Evolutionary conservation across 148 eudicot genomes (phyloP), one percentile per base, ranked within the genome.

Genomic region (Rhododendron vialii): DNA sequence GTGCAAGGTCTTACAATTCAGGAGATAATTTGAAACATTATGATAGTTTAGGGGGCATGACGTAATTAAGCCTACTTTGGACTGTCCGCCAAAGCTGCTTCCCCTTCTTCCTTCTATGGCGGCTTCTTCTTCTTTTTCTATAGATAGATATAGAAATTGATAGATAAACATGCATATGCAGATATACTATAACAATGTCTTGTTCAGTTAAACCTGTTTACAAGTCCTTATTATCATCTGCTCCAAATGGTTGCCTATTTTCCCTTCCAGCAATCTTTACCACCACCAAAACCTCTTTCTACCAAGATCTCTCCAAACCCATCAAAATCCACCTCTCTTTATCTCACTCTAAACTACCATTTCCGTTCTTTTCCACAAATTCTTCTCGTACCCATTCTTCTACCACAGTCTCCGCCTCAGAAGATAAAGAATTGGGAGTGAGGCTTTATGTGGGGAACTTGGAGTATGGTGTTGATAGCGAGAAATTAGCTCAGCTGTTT

Each of bases 371-470:
- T 63, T 63, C 71, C 71, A 20, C 71, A 24, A 63, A 50, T 50
- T 50, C 13, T 50, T 7, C 53, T 11, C 71, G 28, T 7, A 24
- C 8, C 30, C 12, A 24, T 22, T 63, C 30, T 24, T 6, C 71
- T n/a, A 1, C 71, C 71, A 3, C 28, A 20, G 76, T 85, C 83
- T 35, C 87, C 20, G 22, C 26, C 57, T 78, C 53, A 50, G 53
- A 50, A 50, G 53, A 35, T 35, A 3, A 35, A 50, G 12, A 90
- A 89, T 35, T 35, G 36, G 36, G 36, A 35, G 36, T 35, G 13
- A 88, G 85, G 74, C 35, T 90, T n/a, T 90, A 82, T 83, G 90
- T 90, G 28, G 90, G 92, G 43, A 90, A 90, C 63, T 85, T 90
- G 88, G 86, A 90, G 28, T 84, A 53, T 61, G 88, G 88, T 79